These are phyloP conservation scores for Trichoderma citrinoviride DNA, from an alignment of 2,329 filamentous ascomycete species.

Conservation along the genomic window DNA sequence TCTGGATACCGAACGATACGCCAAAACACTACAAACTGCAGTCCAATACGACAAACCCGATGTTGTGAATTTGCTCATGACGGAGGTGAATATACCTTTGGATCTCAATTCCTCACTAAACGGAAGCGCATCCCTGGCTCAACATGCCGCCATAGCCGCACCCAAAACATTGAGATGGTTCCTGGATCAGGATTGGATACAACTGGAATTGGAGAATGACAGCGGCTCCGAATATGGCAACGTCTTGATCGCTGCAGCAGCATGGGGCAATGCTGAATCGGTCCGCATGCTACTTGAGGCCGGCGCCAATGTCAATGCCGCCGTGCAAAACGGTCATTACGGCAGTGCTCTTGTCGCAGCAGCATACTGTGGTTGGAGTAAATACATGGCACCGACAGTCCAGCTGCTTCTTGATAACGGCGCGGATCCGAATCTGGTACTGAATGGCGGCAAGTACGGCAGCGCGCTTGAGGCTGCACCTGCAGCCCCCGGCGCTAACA, in stretches of 20 bases:
- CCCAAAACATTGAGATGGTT: neutral
- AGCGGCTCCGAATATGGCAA: neutral
- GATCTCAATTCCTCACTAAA: neutral
- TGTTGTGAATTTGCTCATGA: neutral
- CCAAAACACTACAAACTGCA: neutral
- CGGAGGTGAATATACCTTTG: neutral
- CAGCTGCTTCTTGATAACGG: neutral
- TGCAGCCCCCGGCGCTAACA: too few relatives aligned
- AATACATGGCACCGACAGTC: too few relatives aligned
- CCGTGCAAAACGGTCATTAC: neutral
- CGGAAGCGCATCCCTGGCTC: neutral
- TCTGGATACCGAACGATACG: neutral
- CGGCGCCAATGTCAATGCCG: neutral
- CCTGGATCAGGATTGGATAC: neutral
- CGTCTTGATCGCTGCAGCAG: neutral
- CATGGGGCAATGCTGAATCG: rapidly evolving
- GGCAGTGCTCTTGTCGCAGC: constrained; percentile 4
- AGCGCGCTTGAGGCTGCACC: neutral
- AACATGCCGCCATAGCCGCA: rapidly evolving
- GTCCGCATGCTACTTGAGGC: neutral
- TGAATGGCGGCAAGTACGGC: neutral
- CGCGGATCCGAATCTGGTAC: neutral
- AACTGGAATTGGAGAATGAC: neutral
- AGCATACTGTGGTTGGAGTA: too few relatives aligned
- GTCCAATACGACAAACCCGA: neutral